Evolutionary conservation across 129 eudicot genomes (phyloP).

Genomic region (Flaveria brownii): DNA sequence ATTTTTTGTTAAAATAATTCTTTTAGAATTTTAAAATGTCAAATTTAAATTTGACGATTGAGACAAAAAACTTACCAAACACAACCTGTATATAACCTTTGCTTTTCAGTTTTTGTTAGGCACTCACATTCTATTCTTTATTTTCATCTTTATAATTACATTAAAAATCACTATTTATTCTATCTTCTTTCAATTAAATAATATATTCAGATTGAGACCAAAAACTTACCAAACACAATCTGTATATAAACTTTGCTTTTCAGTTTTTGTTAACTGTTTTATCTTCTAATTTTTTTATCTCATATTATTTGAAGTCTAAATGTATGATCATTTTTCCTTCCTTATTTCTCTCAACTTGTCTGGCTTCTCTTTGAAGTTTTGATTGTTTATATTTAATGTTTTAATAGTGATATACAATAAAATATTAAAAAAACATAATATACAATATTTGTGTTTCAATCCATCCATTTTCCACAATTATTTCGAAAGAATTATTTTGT

Average conservation of each 20-base stretch:
- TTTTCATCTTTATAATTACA: too few relatives aligned
- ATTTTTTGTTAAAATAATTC: too few relatives aligned
- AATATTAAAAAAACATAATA: not conserved
- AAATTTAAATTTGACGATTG: too few relatives aligned
- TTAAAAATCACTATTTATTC: too few relatives aligned
- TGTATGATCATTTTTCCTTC: not conserved
- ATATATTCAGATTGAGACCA: too few relatives aligned
- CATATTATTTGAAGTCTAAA: not conserved
- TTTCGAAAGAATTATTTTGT: constrained; percentile 25
- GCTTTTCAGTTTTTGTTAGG: not conserved
- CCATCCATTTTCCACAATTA: not conserved
- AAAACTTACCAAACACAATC: too few relatives aligned
- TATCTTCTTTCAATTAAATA: too few relatives aligned
- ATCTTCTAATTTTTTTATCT: too few relatives aligned
- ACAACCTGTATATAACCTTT: too few relatives aligned
- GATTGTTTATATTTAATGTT: not conserved
- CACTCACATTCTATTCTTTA: too few relatives aligned
- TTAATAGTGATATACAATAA: not conserved
- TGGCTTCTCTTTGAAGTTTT: not conserved
- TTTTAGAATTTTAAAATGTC: too few relatives aligned
- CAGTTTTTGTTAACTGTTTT: not conserved
- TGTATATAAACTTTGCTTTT: not conserved
- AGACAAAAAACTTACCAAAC: too few relatives aligned
- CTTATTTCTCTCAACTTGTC: constrained; percentile 21
- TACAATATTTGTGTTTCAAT: not conserved